phyloP scores from a whole-genome alignment of 805 yeast species.

The Blastobotrys americana region DNA sequence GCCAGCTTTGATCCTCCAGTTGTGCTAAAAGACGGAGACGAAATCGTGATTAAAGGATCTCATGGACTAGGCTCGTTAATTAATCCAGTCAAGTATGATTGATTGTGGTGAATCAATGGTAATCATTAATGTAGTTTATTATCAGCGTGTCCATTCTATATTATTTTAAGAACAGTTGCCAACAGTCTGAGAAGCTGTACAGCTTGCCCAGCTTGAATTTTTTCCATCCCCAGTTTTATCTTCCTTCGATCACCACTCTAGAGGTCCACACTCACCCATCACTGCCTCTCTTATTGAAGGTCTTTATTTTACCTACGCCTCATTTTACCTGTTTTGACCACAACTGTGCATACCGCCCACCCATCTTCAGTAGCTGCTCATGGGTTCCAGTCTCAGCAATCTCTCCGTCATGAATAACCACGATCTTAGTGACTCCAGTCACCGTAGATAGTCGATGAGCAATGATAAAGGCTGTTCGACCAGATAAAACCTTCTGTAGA shows the following conservation, averaged over 20 bases:
- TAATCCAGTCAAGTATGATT: not conserved
- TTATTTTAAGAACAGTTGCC: too few species aligned
- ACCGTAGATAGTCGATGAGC: slow-evolving; percentile 86
- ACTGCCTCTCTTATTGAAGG: too few species aligned
- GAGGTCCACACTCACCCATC: too few species aligned
- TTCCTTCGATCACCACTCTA: too few species aligned
- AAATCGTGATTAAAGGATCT: not conserved
- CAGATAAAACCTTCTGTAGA: slow-evolving; percentile 43
- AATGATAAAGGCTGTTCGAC: slow-evolving; percentile 60
- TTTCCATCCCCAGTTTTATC: too few species aligned
- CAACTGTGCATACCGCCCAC: slow-evolving; percentile 14
- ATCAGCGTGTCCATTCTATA: too few species aligned
- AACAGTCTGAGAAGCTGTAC: too few species aligned
- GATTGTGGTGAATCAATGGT: too few species aligned
- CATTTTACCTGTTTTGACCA: not conserved
- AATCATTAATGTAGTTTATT: too few species aligned
- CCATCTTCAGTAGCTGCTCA: slow-evolving; percentile 26
- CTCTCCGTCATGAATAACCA: slow-evolving; percentile 42
- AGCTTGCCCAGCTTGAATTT: too few species aligned
- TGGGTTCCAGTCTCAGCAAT: slow-evolving; percentile 41
- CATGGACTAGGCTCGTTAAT: not conserved
- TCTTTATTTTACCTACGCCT: not conserved
- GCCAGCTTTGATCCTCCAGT: not conserved
- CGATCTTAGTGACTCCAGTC: slow-evolving; percentile 44
- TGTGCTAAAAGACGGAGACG: not conserved